Conservation (phyloP, 164 flowering plant genomes). For the Aristolochia fimbriata region DNA sequence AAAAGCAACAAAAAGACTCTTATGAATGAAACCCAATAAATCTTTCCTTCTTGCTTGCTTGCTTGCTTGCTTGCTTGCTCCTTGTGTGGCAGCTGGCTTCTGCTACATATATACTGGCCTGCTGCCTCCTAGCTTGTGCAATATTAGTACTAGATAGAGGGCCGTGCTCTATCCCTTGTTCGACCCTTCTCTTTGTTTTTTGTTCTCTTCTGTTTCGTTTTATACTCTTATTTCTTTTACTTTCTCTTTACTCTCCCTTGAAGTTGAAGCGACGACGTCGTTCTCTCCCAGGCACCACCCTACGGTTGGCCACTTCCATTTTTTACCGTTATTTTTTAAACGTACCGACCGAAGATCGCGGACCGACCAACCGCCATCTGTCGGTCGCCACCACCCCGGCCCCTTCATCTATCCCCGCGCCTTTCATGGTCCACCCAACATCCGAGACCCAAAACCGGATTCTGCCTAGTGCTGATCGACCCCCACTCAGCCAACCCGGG, state of each 20-base stretch:
- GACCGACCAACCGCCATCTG: conserved; percentile 26
- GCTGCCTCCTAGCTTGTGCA: too few species aligned
- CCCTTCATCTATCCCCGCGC: conserved; percentile 9
- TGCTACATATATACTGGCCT: too few species aligned
- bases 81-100: too few species aligned
- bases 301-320: conserved; percentile 30
- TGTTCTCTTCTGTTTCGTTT: background rate
- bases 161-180: too few species aligned
- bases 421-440: conserved; percentile 2
- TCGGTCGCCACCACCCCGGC: conserved; percentile 7
- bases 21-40: too few species aligned
- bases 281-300: conserved; percentile 26
- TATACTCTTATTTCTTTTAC: too few species aligned
- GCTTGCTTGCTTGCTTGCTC: too few species aligned
- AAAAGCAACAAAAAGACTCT: too few species aligned
- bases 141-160: too few species aligned
- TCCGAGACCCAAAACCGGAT: background rate
- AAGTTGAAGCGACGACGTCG: conserved; percentile 23
- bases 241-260: conserved; percentile 17
- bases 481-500: too few species aligned
- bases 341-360: background rate
- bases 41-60: too few species aligned
- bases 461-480: background rate
- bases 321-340: conserved; percentile 7
- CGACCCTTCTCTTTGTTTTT: too few species aligned